Evolutionary conservation across 139 green algal species (phyloP).

Genomic region (Bryopsis sp.): DNA sequence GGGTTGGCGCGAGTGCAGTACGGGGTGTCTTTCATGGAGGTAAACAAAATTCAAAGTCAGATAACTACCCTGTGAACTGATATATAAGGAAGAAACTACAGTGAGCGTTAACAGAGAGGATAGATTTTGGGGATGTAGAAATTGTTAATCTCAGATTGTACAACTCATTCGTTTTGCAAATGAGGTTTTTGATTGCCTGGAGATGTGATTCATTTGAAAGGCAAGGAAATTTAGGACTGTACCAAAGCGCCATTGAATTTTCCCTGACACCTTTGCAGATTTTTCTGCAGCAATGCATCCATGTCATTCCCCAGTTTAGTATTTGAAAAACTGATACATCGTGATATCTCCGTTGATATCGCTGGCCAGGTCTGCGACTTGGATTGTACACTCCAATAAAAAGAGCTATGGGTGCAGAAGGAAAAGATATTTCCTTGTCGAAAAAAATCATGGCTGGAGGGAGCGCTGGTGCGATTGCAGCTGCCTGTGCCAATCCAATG

Average conservation of each 20-base stretch:
- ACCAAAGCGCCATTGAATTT: no score
- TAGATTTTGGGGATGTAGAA: background rate
- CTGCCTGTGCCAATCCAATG: constrained; percentile 62
- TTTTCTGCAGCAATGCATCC: no score
- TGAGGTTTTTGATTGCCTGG: no score
- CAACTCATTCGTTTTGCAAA: background rate
- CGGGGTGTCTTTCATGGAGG: background rate
- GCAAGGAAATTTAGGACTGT: no score
- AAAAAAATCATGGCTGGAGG: constrained; percentile 60
- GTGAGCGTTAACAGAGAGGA: no score
- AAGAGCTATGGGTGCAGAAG: constrained; percentile 19
- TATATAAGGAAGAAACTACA: constrained; percentile 2
- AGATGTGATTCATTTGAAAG: no score
- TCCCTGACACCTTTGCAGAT: no score
- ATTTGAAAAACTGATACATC: no score
- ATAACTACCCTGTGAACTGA: background rate
- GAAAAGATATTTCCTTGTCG: constrained; percentile 16
- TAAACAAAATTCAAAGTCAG: background rate
- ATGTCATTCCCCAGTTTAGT: no score
- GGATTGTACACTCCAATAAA: constrained; percentile 73
- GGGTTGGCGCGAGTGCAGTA: background rate
- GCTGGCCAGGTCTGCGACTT: constrained; percentile 48
- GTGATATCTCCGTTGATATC: no score
- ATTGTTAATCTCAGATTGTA: background rate
- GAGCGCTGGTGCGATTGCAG: constrained; percentile 56